Evolutionary conservation across 2,329 filamentous ascomycete species (phyloP), one percentile per base, ranked within the genome.

Genomic region (Alternaria brassicae): DNA sequence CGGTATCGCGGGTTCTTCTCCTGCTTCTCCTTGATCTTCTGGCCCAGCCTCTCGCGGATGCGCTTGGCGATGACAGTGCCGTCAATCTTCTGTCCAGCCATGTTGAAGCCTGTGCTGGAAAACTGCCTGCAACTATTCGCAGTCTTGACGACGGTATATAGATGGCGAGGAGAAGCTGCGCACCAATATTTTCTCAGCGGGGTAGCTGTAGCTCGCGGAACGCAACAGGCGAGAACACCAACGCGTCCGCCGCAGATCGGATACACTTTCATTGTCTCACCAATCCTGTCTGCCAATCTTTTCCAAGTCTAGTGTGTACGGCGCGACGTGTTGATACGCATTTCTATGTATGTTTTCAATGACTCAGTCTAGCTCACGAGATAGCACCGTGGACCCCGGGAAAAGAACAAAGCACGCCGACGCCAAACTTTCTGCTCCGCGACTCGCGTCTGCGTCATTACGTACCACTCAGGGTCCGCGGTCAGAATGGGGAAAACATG

Each of bases 61-160:
- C 84, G 86, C 83, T 94, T 96, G 70, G 95, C 95, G 82, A 98
- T 93, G 77, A 92, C 92, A 56, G 90, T 97, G 83, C 95, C 95
- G 83, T 99, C 95, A 73, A 99, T 95, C 84, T 93, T 97, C 72
- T 85, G 87, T 69, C 92, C 94, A 70, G 88, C 87, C 93, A 97
- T 98, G 75, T 81, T 83, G 80, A 81, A 74, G 70, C 82, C 70
- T 64, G 85, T 87, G 68, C 76, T 81, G 63, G 82, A 83, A 73
- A 88, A 85, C 37, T 67, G 66, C 50, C 64, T 49, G 37, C 25
- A 34, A 45, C 61, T 56, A 37, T 56, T 51, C 42, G 60, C 58
- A 47, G 58, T 59, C 50, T 47, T 45, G 19, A 61, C 53, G 17
- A 53, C 56, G 30, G 60, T 70, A 66, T 68, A 66, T 47, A 70